Evolutionary conservation across 164 flowering plant species (phyloP), one percentile per base, ranked within the genome.

Genomic region (Euptelea pleiosperma): DNA sequence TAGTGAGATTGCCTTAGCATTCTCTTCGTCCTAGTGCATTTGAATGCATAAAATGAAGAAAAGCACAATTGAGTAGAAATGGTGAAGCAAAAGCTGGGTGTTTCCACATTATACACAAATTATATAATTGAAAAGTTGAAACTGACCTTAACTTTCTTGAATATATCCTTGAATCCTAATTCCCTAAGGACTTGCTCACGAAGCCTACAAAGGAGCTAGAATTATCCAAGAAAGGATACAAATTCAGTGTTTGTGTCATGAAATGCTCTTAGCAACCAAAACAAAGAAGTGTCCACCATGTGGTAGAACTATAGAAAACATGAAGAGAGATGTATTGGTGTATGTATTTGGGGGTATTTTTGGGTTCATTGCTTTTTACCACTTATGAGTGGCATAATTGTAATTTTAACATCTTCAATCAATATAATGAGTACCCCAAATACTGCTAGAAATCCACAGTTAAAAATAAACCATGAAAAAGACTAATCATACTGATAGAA

Each of bases 121-220:
- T 8, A 16, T 3, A 19, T 24, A 30, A 47, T 33, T 6, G 43
- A 29, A 36, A 34, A 8, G n/a, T 18, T 52, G n/a, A 58, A 16
- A 40, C 60, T 69, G 64, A 82, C 99, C 91, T 94, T 94, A 24
- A 94, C 92, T 79, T 81, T 86, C 75, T 88, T 94, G 76, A 94
- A 94, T 70, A 94, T 91, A 64, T 94, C 99, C 61, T 69, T 81
- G 68, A 94, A 86, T 44, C 99, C 99, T 60, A 94, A 39, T 61
- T 94, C 99, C 61, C 99, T 80, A 28, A 94, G 95, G n/a, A 88
- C 47, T 64, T 71, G 99, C 79, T 94, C 99, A 35, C 99, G 87
- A 50, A 91, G 64, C 73, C 94, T 80, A 79, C 99, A 86, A 46
- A 94, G 91, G 63, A 78, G 86, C 99, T 93, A 65, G 34, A 52